These are phyloP conservation scores for Citrullus colocynthis DNA, from an alignment of 306 rosid genomes.

Conservation along the genomic window DNA sequence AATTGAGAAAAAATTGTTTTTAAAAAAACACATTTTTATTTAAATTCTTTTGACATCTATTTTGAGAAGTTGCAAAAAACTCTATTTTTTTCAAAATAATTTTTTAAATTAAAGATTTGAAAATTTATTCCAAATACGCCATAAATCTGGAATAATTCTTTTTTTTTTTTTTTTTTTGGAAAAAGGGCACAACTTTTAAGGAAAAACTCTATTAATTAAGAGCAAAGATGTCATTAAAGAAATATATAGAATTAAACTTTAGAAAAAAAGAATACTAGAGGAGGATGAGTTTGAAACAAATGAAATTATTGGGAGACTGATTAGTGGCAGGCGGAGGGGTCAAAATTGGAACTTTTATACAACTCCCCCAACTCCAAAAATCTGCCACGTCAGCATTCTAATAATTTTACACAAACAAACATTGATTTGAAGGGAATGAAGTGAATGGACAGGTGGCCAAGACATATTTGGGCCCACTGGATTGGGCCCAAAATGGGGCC, in stretches of 20 bases:
- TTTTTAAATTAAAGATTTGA: no score
- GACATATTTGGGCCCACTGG: constrained; percentile 51
- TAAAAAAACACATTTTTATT: no score
- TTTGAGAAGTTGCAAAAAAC: no score
- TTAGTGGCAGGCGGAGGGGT: neutral
- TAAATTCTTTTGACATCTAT: no score
- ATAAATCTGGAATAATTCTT: no score
- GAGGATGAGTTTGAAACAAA: neutral
- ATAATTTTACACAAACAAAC: neutral
- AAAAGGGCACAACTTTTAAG: neutral
- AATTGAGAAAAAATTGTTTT: no score
- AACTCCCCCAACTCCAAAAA: neutral
- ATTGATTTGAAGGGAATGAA: neutral
- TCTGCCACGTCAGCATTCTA: constrained; percentile 2
- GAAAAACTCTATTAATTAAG: neutral
- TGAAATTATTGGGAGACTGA: neutral
- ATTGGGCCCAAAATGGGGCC: constrained; percentile 64
- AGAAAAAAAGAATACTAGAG: neutral
- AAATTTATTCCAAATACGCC: no score
- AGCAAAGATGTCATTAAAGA: neutral
- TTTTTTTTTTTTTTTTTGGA: no score
- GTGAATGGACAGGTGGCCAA: constrained; percentile 28
- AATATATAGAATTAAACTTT: neutral
- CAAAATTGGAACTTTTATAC: neutral
- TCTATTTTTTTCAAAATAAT: no score